Evolutionary conservation across 2,329 filamentous ascomycete species (phyloP), one percentile per base, ranked within the genome.

Genomic region (Fusarium haematococcum): DNA sequence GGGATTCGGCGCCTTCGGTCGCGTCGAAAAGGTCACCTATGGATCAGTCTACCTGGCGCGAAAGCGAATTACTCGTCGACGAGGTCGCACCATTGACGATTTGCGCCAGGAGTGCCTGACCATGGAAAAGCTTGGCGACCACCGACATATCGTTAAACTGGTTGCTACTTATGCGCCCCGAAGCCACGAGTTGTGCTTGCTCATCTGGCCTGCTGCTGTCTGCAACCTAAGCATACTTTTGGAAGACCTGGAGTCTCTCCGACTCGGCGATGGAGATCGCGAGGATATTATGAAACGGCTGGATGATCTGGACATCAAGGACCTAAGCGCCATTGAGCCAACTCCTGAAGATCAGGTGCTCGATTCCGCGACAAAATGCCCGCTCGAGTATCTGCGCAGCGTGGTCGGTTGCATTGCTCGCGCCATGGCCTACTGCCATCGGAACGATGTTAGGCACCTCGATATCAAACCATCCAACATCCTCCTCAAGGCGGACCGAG

Each of bases 401-500:
- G 78, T 85, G 27, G 81, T 86, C 35, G 86, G 86, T 14, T 88
- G 86, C 66, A 80, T 86, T 50, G 82, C 85, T n/a, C 81, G 81
- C 16, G 85, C 84, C 6, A 79, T 86, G 67, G 80, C 83, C 1
- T 83, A 85, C 66, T 85, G 84, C 65, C 85, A 86, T 73, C 74
- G 78, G 18, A 81, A 84, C 57, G 79, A 83, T 20, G 83, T 87
- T 14, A 81, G 86, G 25, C 86, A 88, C 71, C 81, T 86, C 6
- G 85, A 88, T 63, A 82, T 88, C 39, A 87, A 88, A 68, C 86
- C 86, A 2, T 83, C 82, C 39, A 87, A 88, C 62, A 86, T 87
- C 60, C 80, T 88, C 3, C 79, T 87, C 9, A 84, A 82, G 65
- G 81, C 85, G 2, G 83, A 83, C 7, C 81, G 84, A 10, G 86